Conservation (phyloP, 1,139 yeast genomes). For the Geotrichum citri-aurantii region DNA sequence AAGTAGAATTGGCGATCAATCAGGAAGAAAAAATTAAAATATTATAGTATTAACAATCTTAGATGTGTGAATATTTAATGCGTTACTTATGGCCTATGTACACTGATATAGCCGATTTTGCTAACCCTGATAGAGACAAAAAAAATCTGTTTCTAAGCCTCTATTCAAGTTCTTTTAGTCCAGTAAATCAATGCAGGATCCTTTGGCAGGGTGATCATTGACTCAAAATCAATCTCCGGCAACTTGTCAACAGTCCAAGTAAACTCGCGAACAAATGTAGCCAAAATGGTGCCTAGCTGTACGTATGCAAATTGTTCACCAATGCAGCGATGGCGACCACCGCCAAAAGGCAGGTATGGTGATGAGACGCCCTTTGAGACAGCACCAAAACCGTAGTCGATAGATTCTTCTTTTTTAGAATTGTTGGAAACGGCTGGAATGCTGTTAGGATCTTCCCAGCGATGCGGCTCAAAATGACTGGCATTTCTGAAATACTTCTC, state of each 20-base stretch:
- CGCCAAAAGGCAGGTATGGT: constrained; percentile 96
- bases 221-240: constrained; percentile 81
- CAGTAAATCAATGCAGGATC: constrained; percentile 74
- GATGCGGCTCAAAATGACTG: constrained; percentile 64
- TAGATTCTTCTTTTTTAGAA: constrained; percentile 38
- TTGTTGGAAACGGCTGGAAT: constrained; percentile 34
- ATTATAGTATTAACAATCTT: neutral
- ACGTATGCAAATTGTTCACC: constrained; percentile 97
- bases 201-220: constrained; percentile 89
- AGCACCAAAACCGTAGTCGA: constrained; percentile 94
- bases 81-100: neutral
- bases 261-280: constrained; percentile 68
- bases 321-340: constrained; percentile 98
- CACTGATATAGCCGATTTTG: neutral
- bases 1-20: no score
- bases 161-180: constrained; percentile 38
- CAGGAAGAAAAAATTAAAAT: neutral
- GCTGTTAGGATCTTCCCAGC: constrained; percentile 60
- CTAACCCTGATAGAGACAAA: neutral
- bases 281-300: constrained; percentile 81
- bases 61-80: neutral
- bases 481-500: constrained; percentile 73
- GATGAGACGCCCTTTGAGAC: constrained; percentile 93
- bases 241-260: constrained; percentile 63
- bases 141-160: neutral